These are phyloP conservation scores for Solanum lignicaule DNA, from an alignment of 257 asterid genomes.

Conservation along the genomic window DNA sequence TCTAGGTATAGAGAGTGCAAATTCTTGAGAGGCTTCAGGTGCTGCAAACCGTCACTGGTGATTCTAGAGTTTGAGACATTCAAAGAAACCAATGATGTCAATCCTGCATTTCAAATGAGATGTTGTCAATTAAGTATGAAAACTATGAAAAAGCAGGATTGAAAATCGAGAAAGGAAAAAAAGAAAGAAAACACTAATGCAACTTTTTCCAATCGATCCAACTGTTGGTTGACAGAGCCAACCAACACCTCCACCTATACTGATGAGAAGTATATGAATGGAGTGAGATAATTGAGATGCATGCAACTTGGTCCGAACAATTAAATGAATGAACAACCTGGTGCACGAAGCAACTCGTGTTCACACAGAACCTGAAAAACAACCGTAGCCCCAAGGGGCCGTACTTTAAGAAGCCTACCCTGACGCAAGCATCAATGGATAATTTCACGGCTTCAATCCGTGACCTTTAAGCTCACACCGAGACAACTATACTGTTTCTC, in stretches of 20 bases:
- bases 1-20: not conserved
- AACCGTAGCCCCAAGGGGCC: not conserved
- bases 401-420: not conserved
- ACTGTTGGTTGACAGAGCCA: not conserved
- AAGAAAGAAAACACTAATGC: not conserved
- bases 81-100: slow-evolving; percentile 4
- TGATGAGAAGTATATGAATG: not conserved
- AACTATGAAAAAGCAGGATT: not conserved
- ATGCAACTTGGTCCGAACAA: not conserved
- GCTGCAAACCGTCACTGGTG: slow-evolving; percentile 1
- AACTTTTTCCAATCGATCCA: not conserved
- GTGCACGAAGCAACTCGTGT: not conserved
- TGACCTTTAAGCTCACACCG: not conserved
- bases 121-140: not conserved
- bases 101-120: not conserved
- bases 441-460: not conserved
- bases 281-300: not conserved
- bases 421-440: not conserved
- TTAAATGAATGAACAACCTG: not conserved
- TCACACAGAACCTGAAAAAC: not conserved
- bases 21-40: slow-evolving; percentile 1
- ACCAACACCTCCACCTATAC: not conserved
- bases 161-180: not conserved
- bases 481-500: not conserved
- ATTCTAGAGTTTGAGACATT: slow-evolving; percentile 1